phyloP scores from a whole-genome alignment of 257 asterid species.

The Capsicum pubescens region DNA sequence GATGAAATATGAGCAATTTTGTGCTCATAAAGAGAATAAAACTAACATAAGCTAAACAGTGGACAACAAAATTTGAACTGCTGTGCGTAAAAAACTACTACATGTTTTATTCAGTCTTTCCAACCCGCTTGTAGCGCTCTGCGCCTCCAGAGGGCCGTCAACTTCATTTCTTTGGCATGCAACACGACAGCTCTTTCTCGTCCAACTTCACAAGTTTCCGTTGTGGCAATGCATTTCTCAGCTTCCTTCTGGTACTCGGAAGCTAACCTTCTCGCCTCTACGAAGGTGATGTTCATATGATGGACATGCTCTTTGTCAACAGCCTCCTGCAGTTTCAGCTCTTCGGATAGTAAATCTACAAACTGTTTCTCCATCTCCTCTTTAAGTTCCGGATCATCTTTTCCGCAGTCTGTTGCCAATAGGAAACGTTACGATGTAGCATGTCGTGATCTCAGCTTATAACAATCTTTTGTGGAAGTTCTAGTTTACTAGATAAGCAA shows the following conservation, averaged over 20 bases:
- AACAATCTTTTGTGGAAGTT: not conserved
- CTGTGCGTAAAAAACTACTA: not conserved
- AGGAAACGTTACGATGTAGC: not conserved
- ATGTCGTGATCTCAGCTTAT: not conserved
- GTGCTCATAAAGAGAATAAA: constrained; percentile 21
- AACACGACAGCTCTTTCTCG: constrained; percentile 76
- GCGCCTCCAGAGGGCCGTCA: constrained; percentile 75
- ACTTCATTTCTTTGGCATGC: constrained; percentile 74
- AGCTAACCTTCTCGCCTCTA: constrained; percentile 86
- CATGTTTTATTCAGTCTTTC: constrained; percentile 61
- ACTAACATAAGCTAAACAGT: not conserved
- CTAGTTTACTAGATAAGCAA: no score
- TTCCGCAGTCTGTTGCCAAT: constrained; percentile 72
- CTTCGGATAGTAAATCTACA: constrained; percentile 86
- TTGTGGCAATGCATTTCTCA: constrained; percentile 86
- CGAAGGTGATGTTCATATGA: constrained; percentile 81
- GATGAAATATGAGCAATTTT: constrained; percentile 22
- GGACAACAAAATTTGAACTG: constrained; percentile 20
- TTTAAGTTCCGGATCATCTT: constrained; percentile 89
- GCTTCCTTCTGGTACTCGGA: constrained; percentile 84
- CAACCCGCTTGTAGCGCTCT: constrained; percentile 89
- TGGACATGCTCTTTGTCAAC: constrained; percentile 67
- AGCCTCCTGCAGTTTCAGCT: constrained; percentile 78
- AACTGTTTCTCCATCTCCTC: constrained; percentile 95
- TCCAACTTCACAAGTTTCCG: constrained; percentile 92